Conservation (phyloP, 345 rosid species). For the Hypericum androsaemum region DNA sequence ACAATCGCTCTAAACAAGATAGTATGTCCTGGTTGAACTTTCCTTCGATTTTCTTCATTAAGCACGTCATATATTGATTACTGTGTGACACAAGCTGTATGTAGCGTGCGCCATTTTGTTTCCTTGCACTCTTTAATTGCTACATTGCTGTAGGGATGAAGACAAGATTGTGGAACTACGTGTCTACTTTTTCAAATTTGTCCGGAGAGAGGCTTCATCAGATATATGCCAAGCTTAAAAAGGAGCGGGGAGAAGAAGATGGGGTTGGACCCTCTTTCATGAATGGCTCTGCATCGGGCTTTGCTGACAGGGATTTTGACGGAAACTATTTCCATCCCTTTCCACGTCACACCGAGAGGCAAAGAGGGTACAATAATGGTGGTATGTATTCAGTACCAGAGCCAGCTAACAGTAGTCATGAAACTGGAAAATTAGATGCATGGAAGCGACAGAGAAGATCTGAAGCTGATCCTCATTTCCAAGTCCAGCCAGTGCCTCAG, state of each 20-base stretch:
- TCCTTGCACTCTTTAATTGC: neutral
- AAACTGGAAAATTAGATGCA: constrained; percentile 68
- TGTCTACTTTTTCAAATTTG: constrained; percentile 83
- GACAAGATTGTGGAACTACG: constrained; percentile 84
- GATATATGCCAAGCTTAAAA: constrained; percentile 82
- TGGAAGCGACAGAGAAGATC: constrained; percentile 85
- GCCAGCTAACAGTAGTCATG: constrained; percentile 48
- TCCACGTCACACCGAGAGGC: constrained; percentile 35
- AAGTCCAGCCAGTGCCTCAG: constrained; percentile 34
- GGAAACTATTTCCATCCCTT: constrained; percentile 31
- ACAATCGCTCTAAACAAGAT: constrained; percentile 65
- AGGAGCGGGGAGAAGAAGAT: constrained; percentile 64
- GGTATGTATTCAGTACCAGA: constrained; percentile 36
- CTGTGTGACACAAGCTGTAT: neutral
- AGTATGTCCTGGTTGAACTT: constrained; percentile 39
- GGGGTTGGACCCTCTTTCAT: constrained; percentile 64
- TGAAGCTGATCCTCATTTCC: constrained; percentile 36
- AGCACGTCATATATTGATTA: too few relatives aligned
- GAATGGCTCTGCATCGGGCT: constrained; percentile 40
- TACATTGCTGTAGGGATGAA: constrained; percentile 60
- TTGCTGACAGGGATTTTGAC: constrained; percentile 32
- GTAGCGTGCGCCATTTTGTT: neutral
- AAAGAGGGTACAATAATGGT: constrained; percentile 42
- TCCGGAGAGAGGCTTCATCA: constrained; percentile 84
- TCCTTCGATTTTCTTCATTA: neutral